These are phyloP conservation scores for Chimonanthus salicifolius DNA, from an alignment of 164 flowering plant genomes.

Conservation along the genomic window DNA sequence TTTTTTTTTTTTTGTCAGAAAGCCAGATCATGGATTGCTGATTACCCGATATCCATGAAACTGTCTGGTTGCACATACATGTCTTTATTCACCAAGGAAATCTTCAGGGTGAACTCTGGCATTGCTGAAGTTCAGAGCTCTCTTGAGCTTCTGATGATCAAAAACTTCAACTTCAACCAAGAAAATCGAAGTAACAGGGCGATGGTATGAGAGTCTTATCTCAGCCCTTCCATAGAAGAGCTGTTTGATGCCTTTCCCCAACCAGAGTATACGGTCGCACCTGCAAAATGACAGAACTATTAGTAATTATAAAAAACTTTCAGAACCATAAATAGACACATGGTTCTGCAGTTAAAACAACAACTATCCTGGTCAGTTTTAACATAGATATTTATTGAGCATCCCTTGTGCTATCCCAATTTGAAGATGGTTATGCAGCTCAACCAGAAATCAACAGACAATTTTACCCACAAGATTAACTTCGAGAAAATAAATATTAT, in stretches of 20 bases:
- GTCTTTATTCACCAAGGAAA: conserved; percentile 35
- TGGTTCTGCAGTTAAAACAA: no score
- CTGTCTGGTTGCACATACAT: conserved; percentile 5
- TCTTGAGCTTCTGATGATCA: conserved; percentile 62
- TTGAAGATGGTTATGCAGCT: no score
- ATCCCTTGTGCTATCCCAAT: no score
- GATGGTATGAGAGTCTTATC: conserved; percentile 74
- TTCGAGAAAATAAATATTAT: no score
- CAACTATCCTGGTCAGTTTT: no score
- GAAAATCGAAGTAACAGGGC: conserved; percentile 84
- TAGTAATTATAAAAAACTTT: neutral
- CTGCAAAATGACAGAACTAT: conserved; percentile 31
- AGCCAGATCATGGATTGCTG: neutral
- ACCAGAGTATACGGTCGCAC: conserved; percentile 95
- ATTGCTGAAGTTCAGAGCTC: conserved; percentile 51
- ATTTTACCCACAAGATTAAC: neutral
- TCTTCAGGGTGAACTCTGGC: conserved; percentile 58
- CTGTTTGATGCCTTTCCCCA: conserved; percentile 80
- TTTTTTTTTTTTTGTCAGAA: neutral
- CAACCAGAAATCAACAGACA: neutral
- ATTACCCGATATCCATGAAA: conserved; percentile 26
- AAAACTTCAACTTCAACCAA: conserved; percentile 74
- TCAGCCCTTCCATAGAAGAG: conserved; percentile 65
- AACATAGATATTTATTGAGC: no score
- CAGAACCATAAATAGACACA: neutral